Percentiles rank a stretch among this genome's conserved stretches.
Evolutionary conservation across 1,139 yeast species (phyloP).

Genomic region (Taphrina confusa): DNA sequence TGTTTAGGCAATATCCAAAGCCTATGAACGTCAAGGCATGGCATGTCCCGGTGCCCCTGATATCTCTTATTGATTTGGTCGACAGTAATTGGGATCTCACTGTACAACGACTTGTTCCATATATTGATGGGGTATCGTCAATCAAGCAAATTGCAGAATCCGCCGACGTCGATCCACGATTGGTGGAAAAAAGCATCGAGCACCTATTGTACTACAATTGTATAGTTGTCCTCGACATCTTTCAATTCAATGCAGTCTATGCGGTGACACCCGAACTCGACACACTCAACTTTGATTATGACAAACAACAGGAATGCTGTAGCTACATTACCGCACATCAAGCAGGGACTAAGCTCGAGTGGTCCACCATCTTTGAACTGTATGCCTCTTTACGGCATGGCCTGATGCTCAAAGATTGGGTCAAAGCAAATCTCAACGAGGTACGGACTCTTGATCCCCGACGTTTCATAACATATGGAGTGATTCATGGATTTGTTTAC

Average conservation of each 20-base stretch:
- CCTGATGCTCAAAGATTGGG: slow-evolving; percentile 69
- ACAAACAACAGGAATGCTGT: slow-evolving; percentile 82
- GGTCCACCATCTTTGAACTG: slow-evolving; percentile 59
- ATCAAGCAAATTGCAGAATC: slow-evolving; percentile 72
- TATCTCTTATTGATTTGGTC: slow-evolving; percentile 57
- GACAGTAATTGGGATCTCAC: slow-evolving; percentile 98
- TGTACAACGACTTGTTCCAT: slow-evolving; percentile 81
- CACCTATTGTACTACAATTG: slow-evolving; percentile 89
- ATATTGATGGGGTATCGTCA: slow-evolving; percentile 83
- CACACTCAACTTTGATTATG: slow-evolving; percentile 61
- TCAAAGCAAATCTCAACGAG: slow-evolving; percentile 59
- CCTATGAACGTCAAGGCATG: slow-evolving; percentile 70
- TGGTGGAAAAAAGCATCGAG: slow-evolving; percentile 84
- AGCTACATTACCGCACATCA: slow-evolving; percentile 56
- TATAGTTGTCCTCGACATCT: slow-evolving; percentile 76
- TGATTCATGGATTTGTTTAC: slow-evolving; percentile 76
- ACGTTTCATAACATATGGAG: slow-evolving; percentile 82
- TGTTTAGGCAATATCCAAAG: slow-evolving; percentile 82
- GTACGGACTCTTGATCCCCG: slow-evolving; percentile 74
- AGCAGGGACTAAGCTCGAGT: slow-evolving; percentile 49
- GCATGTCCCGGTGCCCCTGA: slow-evolving; percentile 89
- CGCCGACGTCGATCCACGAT: slow-evolving; percentile 75
- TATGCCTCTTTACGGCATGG: slow-evolving; percentile 82
- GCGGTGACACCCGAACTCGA: slow-evolving; percentile 83
- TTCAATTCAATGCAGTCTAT: slow-evolving; percentile 84